Base-by-base conservation (phyloP, 1,284 basidiomycete genomes). In the Fomitopsis palustris region DNA sequence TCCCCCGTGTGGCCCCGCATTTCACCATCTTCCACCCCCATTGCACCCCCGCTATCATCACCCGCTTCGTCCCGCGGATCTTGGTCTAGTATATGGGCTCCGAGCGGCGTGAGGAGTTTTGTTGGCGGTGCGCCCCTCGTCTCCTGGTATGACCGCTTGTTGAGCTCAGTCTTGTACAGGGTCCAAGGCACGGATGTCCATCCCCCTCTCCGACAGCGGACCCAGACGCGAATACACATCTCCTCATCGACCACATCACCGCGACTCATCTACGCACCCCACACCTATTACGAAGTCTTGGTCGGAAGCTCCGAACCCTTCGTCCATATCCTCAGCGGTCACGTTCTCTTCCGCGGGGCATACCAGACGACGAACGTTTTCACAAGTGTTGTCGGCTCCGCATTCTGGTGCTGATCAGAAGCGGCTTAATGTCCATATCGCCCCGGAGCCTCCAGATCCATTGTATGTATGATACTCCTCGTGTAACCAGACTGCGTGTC, bases 81-180 rank as follows among this genome's bases (percentile, higher is more conserved):
- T 0, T 90, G 89, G 90, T 88, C 88, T 0, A 90, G 83, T 66
- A 67, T 92, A 4, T 88, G 90, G 69, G 86, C 84, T 58, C 73
- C 86, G 0, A 81, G 80, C 9, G 81, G 77, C 43, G 77, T 90
- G 71, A 79, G 86, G 23, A 86, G 88, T 54, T 80, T 90, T 53
- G 83, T 91, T 75, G 76, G 76, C 9, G 81, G 82, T 33, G 71
- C 80, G 47, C 80, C 17, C 14, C 21, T 41, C n/a, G 3, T 17
- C 39, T 25, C n/a, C 9, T 19, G 25, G 12, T n/a, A n/a, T 21
- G 12, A 25, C 3, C 42, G 8, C 41, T 27, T 38, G 47, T 17
- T 56, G 19, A 42, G 2, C n/a, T 39, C 19, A 3, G n/a, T 19
- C 4, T 12, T 37, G 25, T 14, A 23, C 53, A 62, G 54, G 47